Evolutionary conservation across 148 eudicot genomes (phyloP), one percentile per base, ranked within the genome.

Genomic region (Amaranthus cruentus): DNA sequence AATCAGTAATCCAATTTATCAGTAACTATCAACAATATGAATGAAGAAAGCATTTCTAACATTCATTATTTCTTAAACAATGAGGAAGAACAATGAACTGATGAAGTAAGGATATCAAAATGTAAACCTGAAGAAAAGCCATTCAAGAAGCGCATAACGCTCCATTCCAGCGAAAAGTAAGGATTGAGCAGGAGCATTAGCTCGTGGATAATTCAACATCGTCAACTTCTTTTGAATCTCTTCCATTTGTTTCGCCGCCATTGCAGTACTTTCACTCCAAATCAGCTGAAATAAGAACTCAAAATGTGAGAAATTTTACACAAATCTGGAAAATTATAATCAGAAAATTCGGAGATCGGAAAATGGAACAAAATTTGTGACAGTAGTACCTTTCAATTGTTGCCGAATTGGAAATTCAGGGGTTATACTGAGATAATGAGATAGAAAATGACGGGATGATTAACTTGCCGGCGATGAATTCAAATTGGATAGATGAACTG

Each of bases 81-180:
- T 28, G 1, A 28, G 38, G 38, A 28, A 28, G 38, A 28, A 28
- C 38, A 28, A 28, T 28, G 38, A 28, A 28, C 38, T 28, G 38
- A 28, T 28, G 38, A 28, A 28, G 38, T 28, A 28, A 28, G 38
- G 38, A 28, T 28, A 15, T 2, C 2, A 3, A 28, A 61, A 42
- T 1, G 0, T 4, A 28, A 76, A 95, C 99, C 88, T 95, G 87
- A 95, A 95, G 81, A 95, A 95, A 49, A 95, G 97, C 96, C 97
- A 95, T 78, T 95, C 99, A 66, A 95, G 99, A 77, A 95, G 99
- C 38, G 97, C 93, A 68, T 95, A 92, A 60, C 97, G 92, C 77
- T 95, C 96, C 96, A 95, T 95, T 78, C 97, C 96, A 83, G 97
- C 99, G 69, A 90, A 95, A 62, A 92, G 99, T 38, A 95, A 88